Evolutionary conservation across 805 yeast species (phyloP).

Genomic region (Cyberlindnera samutprakarnensis): DNA sequence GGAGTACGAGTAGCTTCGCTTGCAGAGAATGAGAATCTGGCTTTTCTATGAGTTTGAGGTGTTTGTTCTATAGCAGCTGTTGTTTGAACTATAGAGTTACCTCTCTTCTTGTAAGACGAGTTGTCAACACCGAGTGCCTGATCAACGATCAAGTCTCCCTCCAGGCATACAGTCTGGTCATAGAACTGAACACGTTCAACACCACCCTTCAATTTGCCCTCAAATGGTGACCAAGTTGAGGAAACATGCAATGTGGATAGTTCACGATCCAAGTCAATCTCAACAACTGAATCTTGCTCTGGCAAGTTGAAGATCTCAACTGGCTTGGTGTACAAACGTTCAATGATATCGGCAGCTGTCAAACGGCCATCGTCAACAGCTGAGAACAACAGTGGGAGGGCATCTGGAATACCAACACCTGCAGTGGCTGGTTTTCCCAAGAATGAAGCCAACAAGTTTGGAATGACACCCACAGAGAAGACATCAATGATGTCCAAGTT

Average conservation of each 20-base stretch:
- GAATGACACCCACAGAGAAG: conserved; percentile 77
- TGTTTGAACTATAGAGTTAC: conserved; percentile 18
- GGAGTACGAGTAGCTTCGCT: conserved; percentile 33
- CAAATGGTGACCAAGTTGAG: conserved; percentile 48
- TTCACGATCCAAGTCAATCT: conserved; percentile 73
- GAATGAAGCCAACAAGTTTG: conserved; percentile 62
- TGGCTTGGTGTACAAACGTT: conserved; percentile 76
- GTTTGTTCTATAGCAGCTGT: conserved; percentile 27
- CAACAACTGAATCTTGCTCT: conserved; percentile 72
- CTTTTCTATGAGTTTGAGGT: conserved; percentile 26
- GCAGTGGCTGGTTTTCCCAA: conserved; percentile 53
- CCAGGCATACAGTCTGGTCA: conserved; percentile 75
- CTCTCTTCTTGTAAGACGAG: conserved; percentile 23
- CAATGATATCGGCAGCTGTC: conserved; percentile 62
- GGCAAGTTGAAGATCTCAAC: conserved; percentile 75
- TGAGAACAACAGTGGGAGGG: conserved; percentile 71
- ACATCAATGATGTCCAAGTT: conserved; percentile 69
- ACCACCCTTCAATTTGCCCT: conserved; percentile 60
- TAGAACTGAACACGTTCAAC: conserved; percentile 82
- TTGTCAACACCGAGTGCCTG: conserved; percentile 50
- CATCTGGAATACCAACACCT: conserved; percentile 74
- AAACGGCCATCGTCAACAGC: conserved; percentile 73
- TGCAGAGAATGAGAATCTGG: conserved; percentile 46
- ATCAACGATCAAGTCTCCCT: conserved; percentile 60
- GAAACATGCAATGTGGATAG: conserved; percentile 33